These are phyloP conservation scores for Postia placenta DNA, from an alignment of 768 basidiomycete species.

Conservation along the genomic window DNA sequence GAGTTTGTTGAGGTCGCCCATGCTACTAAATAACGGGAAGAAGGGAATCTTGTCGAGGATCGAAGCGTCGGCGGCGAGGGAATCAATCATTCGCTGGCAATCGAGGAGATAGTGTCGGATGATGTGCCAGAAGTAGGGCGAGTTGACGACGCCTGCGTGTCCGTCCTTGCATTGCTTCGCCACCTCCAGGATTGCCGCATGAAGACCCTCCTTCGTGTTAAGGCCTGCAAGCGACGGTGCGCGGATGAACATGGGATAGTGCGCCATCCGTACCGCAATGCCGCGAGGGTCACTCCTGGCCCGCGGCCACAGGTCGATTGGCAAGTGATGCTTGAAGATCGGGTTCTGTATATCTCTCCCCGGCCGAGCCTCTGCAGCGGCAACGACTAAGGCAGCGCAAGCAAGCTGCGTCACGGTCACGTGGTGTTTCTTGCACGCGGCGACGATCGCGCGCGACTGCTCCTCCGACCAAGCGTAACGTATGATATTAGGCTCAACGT, in stretches of 20 bases:
- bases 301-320: neutral
- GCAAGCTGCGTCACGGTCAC: neutral
- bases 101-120: neutral
- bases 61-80: neutral
- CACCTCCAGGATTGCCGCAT: too few relatives aligned
- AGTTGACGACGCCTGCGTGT: neutral
- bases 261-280: neutral
- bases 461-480: neutral
- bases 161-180: neutral
- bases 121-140: conserved; percentile 4
- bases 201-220: neutral
- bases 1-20: neutral
- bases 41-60: neutral
- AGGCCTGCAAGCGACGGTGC: neutral
- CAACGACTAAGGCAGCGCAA: neutral
- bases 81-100: neutral
- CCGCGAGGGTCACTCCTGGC: neutral
- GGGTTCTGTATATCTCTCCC: too few relatives aligned
- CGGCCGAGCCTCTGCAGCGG: too few relatives aligned
- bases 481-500: neutral
- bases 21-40: neutral
- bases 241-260: neutral
- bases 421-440: neutral
- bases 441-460: neutral
- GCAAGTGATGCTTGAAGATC: neutral